Evolutionary conservation across 2,329 filamentous ascomycete genomes (phyloP), one percentile per base, ranked within the genome.

Genomic region (Stachybotrys echinatus): DNA sequence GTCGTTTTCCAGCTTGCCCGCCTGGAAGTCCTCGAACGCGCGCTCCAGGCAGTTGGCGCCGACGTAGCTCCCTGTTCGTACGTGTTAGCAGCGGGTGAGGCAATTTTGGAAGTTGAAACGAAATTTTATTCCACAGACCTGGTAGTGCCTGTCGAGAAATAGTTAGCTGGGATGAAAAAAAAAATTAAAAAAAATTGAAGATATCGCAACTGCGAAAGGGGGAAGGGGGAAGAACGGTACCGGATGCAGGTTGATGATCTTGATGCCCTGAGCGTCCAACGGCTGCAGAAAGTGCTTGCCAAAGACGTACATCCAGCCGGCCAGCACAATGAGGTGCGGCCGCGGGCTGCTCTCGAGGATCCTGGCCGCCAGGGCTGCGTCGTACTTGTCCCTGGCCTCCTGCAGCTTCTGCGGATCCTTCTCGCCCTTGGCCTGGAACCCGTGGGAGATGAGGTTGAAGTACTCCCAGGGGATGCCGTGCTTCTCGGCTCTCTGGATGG

Each of bases 281-380:
- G 89, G 88, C 8, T 79, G 75, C 45, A 95, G 72, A 64, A 95
- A 94, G 2, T 75, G 71, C 3, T 75, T 73, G 0, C 83, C 84
- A 45, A 95, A 79, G 50, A 95, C 85, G 65, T 94, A 85, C 89
- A 95, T 95, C 79, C 88, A 95, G 3, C 91, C 90, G 4, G 88
- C 85, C 57, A 91, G 87, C 8, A 94, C 85, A 45, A 95, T 82
- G 49, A 95, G 68, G 49, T 92, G 81, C 0, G 90, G 89, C 50
- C 69, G 69, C 54, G 86, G 79, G 5, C 69, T 57, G 17, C 49
- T 50, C 7, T 58, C 53, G 21, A 92, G 72, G 48, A 95, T 78
- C 52, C 85, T 75, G 40, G 77, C 67, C 0, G 89, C 88, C 54
- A 95, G 74, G 42, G 88, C 88, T 14, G 82, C 79, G 64, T 95